Evolutionary conservation across 352 stramenopile genomes (phyloP).

Genomic region (Phytophthora idaei): DNA sequence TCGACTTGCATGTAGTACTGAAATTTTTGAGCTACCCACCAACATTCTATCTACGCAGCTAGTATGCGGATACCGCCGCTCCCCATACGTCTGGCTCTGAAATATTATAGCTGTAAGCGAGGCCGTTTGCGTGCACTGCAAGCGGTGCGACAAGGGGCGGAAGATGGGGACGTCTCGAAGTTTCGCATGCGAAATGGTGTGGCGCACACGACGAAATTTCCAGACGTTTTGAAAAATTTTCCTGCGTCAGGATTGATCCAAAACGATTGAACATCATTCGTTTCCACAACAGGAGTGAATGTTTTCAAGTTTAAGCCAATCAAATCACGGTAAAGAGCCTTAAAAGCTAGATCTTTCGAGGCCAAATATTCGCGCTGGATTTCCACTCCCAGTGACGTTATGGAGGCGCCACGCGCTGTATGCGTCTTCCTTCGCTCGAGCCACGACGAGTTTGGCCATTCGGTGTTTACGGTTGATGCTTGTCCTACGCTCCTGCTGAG

Average conservation of each 20-base stretch:
- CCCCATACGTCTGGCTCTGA: conserved; percentile 13
- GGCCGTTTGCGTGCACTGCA: conserved; percentile 8
- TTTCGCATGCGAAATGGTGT: conserved; percentile 32
- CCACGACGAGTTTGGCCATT: conserved; percentile 16
- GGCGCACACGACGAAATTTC: conserved; percentile 17
- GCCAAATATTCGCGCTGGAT: conserved; percentile 41
- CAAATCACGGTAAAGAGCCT: background rate
- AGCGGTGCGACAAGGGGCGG: conserved; percentile 25
- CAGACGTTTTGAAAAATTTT: conserved; percentile 15
- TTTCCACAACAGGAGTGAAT: background rate
- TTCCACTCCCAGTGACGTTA: conserved; percentile 22
- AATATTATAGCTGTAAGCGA: conserved; percentile 6
- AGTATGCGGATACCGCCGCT: conserved; percentile 16
- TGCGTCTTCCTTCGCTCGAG: conserved; percentile 7
- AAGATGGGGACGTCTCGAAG: conserved; percentile 20
- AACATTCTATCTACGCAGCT: conserved; percentile 17
- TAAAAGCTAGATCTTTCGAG: background rate
- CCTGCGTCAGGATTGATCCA: conserved; percentile 8
- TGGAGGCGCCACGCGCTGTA: conserved; percentile 6
- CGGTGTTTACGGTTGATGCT: conserved; percentile 30
- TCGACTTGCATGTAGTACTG: background rate
- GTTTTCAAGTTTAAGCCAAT: conserved; percentile 15
- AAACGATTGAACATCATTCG: conserved; percentile 12
- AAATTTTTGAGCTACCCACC: conserved; percentile 5
- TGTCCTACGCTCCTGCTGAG: conserved; percentile 30